Percentiles rank a stretch among this genome's conserved stretches.
Conservation (phyloP, 148 eudicot species). For the Gaultheria prostrata region DNA sequence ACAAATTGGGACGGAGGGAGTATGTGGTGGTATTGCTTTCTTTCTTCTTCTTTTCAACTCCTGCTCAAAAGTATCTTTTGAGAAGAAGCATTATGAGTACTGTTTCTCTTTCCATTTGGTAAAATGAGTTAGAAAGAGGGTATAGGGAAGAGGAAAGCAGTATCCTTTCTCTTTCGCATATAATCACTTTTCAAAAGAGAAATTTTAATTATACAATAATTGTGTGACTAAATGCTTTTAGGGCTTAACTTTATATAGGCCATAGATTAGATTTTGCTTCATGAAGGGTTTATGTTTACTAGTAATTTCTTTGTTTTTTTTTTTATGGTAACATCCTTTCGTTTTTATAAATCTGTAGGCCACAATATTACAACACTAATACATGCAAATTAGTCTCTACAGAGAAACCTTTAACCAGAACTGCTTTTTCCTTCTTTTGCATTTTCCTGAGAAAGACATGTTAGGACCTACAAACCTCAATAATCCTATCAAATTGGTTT, state of each 20-base stretch:
- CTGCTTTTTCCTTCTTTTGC: neutral
- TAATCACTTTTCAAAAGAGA: neutral
- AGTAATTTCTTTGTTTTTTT: neutral
- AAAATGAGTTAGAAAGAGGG: neutral
- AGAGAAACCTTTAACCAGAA: neutral
- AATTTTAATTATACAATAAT: neutral
- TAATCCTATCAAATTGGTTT: neutral
- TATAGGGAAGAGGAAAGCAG: neutral
- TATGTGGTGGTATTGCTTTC: neutral
- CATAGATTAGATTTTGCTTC: neutral
- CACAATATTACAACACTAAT: neutral
- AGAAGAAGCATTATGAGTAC: neutral
- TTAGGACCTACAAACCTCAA: neutral
- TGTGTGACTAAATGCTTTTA: neutral
- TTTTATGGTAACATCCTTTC: neutral
- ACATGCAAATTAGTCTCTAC: neutral
- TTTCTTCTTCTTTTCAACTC: neutral
- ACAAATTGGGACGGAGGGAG: too few relatives aligned
- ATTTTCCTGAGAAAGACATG: neutral
- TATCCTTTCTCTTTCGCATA: neutral
- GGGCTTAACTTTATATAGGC: neutral
- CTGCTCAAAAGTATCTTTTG: neutral
- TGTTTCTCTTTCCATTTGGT: neutral
- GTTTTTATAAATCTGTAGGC: neutral
- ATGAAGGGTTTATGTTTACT: neutral